phyloP scores from a whole-genome alignment of 2,329 filamentous ascomycete genomes.

The Cladorrhinum sp. region DNA sequence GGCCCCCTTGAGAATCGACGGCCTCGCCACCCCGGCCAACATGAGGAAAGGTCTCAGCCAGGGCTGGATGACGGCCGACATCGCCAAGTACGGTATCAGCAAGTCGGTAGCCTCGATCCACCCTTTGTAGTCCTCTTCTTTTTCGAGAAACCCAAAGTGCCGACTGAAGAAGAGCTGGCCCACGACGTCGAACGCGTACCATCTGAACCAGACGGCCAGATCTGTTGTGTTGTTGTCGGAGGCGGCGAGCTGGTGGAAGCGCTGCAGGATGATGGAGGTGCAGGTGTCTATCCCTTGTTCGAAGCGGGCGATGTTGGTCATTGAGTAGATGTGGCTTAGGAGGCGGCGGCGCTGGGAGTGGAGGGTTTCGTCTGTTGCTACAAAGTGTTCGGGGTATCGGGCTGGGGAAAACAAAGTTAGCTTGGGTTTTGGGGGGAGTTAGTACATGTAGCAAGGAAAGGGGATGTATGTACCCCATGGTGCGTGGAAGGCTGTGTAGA shows the following conservation, averaged over 20 bases:
- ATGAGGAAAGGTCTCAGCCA: constrained; percentile 27
- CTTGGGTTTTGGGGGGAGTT: constrained; percentile 35
- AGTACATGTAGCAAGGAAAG: constrained; percentile 19
- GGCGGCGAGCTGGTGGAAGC: background rate
- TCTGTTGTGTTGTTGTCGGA: background rate
- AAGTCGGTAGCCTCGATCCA: constrained; percentile 43
- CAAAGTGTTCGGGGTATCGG: constrained; percentile 33
- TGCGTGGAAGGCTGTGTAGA: constrained; percentile 33
- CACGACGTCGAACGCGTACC: constrained; percentile 38
- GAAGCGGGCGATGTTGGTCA: constrained; percentile 16
- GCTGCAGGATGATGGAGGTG: constrained; percentile 30
- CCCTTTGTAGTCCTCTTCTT: constrained; percentile 55
- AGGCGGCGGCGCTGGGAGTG: constrained; percentile 29
- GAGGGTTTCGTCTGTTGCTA: constrained; percentile 33
- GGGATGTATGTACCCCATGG: constrained; percentile 30
- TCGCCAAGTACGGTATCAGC: constrained; percentile 22
- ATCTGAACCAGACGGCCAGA: background rate
- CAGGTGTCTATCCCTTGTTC: constrained; percentile 38
- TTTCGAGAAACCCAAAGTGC: constrained; percentile 58
- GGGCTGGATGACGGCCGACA: constrained; percentile 29
- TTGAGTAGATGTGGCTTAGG: constrained; percentile 30
- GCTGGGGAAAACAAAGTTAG: constrained; percentile 19
- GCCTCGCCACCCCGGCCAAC: constrained; percentile 24
- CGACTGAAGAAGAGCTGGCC: constrained; percentile 54
- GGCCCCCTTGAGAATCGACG: background rate